Evolutionary conservation across 805 yeast species (phyloP), one percentile per base, ranked within the genome.

Genomic region (Yamadazyma nakazawae): DNA sequence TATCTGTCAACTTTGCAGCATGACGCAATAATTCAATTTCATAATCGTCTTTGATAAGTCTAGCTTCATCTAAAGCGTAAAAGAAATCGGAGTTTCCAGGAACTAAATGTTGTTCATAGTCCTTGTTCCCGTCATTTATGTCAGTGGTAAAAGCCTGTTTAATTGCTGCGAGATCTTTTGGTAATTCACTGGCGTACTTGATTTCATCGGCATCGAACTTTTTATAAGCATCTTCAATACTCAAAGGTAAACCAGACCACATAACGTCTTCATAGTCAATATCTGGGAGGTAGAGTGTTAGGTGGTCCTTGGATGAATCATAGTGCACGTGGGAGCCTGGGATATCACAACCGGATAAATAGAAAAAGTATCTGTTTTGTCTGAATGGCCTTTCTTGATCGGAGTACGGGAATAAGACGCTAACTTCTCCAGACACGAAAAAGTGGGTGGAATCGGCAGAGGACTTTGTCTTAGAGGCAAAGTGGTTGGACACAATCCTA

Each of bases 201-300:
- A 91, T 95, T 37, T 80, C 85, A 63, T 94, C 98, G 26, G 89
- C 91, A 58, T 92, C 96, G 55, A 68, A 92, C 50, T 72, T 75
- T 17, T 70, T 61, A 41, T 64, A 45, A 0, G 97, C 97, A 16
- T 84, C 82, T 40, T 84, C 83, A 2, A 75, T 52, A 34, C 80
- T 69, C 43, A 88, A 52, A 5, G 99, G 99, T 65, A 85, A 60
- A 0, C 99, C 99, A 48, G 94, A 84, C 99, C 99, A 92, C 89
- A 94, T 85, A 36, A 92, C 85, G 60, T 88, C 97, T 37, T 94
- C 98, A 37, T 76, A 68, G 59, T 90, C 96, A 34, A 92, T 74
- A 44, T 85, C 79, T 0, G 98, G 97, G 43, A 94, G 71, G 59
- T 85, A 92, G 21, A 92, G 68, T 0, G 83, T 80, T 50, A 89